phyloP scores from a whole-genome alignment of 2,329 filamentous ascomycete genomes.

The Emericellopsis cladophorae region DNA sequence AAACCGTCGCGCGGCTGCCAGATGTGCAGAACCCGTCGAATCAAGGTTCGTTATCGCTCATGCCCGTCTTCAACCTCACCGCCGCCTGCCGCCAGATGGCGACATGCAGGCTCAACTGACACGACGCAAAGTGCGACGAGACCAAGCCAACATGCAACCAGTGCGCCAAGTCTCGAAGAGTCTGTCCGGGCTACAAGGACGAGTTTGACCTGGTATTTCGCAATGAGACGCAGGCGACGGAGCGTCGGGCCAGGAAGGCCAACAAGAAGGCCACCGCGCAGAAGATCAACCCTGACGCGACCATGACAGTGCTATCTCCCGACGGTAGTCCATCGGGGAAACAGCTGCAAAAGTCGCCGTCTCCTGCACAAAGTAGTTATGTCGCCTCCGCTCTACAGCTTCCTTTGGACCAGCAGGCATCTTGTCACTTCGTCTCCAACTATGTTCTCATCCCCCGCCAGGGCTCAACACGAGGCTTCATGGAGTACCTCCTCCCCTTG shows the following conservation, averaged over 20 bases:
- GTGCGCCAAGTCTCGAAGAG: slow-evolving; percentile 48
- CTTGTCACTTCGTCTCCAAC: slow-evolving; percentile 48
- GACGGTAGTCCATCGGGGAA: background rate
- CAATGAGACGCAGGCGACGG: slow-evolving; percentile 58
- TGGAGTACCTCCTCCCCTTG: slow-evolving; percentile 46
- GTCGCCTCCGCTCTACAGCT: slow-evolving; percentile 18
- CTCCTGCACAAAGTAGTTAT: slow-evolving; percentile 7
- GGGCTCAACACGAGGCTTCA: slow-evolving; percentile 38
- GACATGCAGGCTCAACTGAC: background rate
- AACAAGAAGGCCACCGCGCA: slow-evolving; percentile 31
- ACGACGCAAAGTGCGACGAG: slow-evolving; percentile 47
- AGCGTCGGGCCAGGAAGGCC: slow-evolving; percentile 45
- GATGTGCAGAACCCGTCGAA: slow-evolving; percentile 60
- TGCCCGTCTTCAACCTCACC: background rate
- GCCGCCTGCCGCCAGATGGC: no score
- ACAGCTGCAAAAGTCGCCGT: slow-evolving; percentile 4
- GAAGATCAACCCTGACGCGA: slow-evolving; percentile 13
- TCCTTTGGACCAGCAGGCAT: slow-evolving; percentile 40
- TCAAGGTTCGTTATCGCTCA: slow-evolving; percentile 40
- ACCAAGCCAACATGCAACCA: slow-evolving; percentile 53
- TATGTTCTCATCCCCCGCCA: slow-evolving; percentile 42
- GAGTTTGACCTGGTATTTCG: slow-evolving; percentile 63
- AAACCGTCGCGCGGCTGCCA: slow-evolving; percentile 59
- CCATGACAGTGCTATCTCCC: background rate
- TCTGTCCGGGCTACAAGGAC: slow-evolving; percentile 56